phyloP scores from a whole-genome alignment of 176 grass and related monocot genomes.

The Bolboschoenus planiculmis region DNA sequence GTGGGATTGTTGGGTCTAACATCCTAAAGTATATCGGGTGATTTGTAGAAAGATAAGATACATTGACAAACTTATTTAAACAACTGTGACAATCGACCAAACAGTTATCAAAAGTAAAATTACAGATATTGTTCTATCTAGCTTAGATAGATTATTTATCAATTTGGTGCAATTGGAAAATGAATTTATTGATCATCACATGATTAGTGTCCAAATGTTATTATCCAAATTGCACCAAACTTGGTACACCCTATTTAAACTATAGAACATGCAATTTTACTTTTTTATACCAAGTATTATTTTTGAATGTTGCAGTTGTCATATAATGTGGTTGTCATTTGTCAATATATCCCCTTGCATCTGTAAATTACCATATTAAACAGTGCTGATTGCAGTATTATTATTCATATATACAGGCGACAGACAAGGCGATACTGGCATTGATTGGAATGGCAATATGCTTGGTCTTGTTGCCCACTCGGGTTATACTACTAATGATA shows the following conservation, averaged over 20 bases:
- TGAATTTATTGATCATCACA: too few relatives aligned
- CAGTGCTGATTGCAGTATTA: slow-evolving; percentile 5
- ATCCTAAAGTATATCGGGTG: background rate
- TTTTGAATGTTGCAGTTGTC: background rate
- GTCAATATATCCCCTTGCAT: background rate
- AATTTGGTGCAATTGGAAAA: too few relatives aligned
- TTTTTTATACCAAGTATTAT: background rate
- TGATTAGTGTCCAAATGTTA: background rate
- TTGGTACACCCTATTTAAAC: background rate
- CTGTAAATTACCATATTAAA: background rate
- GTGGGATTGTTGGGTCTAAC: background rate
- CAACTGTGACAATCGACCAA: too few relatives aligned
- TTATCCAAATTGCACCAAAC: background rate
- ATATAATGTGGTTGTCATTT: background rate
- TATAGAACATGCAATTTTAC: background rate
- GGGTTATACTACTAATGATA: slow-evolving; percentile 38
- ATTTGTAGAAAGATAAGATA: background rate
- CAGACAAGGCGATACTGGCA: slow-evolving; percentile 58
- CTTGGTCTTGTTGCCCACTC: slow-evolving; percentile 54
- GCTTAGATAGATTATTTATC: too few relatives aligned
- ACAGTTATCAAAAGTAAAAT: background rate
- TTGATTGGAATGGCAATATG: slow-evolving; percentile 50
- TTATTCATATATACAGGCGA: slow-evolving; percentile 40
- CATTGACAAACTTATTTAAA: too few relatives aligned
- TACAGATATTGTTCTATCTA: too few relatives aligned